Conservation (phyloP, 495 filamentous ascomycete species). For the Trichoderma reesei region DNA sequence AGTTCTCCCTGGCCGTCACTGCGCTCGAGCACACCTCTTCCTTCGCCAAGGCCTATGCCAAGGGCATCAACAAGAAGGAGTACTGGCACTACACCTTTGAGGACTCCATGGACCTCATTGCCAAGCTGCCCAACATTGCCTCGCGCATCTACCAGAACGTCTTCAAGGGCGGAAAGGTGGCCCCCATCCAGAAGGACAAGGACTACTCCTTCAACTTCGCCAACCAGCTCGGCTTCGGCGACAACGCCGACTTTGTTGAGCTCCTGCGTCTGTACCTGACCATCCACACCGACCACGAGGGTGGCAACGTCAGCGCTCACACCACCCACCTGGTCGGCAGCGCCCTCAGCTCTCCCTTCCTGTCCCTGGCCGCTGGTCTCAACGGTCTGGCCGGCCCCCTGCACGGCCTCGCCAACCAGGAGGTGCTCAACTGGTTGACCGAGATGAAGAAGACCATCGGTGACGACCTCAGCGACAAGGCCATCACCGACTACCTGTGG, state of each 20-base stretch:
- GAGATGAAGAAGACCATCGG: conserved; percentile 97
- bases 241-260: conserved; percentile 96
- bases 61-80: conserved; percentile 96
- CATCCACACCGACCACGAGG: conserved; percentile 99
- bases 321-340: conserved; percentile 96
- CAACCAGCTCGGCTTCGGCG: conserved; percentile 93
- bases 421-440: conserved; percentile 96
- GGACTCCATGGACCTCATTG: conserved; percentile 99
- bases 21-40: conserved; percentile 96
- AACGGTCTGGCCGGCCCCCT: conserved; percentile 97
- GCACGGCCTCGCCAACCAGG: conserved; percentile 98
- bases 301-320: conserved; percentile 96
- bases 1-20: conserved; percentile 95
- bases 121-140: conserved; percentile 97
- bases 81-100: conserved; percentile 99
- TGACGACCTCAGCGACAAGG: conserved; percentile 86
- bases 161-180: conserved; percentile 99
- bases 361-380: conserved; percentile 89
- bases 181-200: conserved; percentile 91
- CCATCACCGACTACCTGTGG: conserved; percentile 97
- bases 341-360: conserved; percentile 93
- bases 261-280: conserved; percentile 96
- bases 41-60: conserved; percentile 96
- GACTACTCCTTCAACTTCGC: conserved; percentile 97
- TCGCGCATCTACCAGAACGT: conserved; percentile 98